Evolutionary conservation across 768 basidiomycete genomes (phyloP).

Genomic region (Hydnomerulius pinastri): DNA sequence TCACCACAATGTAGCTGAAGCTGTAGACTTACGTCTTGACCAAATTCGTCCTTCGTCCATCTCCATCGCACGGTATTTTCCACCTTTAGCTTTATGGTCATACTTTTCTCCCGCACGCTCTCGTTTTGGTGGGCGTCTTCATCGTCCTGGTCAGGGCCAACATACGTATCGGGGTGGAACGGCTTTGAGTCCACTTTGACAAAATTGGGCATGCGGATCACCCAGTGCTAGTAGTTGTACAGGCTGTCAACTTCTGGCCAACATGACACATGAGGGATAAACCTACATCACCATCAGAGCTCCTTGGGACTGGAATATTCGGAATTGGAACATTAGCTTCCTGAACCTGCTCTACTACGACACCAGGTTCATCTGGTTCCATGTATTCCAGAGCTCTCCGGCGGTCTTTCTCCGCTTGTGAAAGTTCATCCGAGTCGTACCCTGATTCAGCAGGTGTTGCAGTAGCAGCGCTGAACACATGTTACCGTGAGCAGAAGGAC

Average conservation of each 20-base stretch:
- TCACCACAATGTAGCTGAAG: background rate
- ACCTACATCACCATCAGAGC: slow-evolving; percentile 80
- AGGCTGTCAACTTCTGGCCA: slow-evolving; percentile 7
- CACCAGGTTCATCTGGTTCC: slow-evolving; percentile 70
- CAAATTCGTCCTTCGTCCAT: slow-evolving; percentile 80
- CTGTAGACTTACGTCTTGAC: slow-evolving; percentile 67
- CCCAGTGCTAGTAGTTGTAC: slow-evolving; percentile 76
- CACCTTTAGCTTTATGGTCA: slow-evolving; percentile 84
- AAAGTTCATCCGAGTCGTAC: slow-evolving; percentile 66
- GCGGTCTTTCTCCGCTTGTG: slow-evolving; percentile 55
- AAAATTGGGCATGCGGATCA: slow-evolving; percentile 91
- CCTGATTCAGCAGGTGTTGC: slow-evolving; percentile 43
- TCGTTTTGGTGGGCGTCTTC: slow-evolving; percentile 59
- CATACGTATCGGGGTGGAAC: slow-evolving; percentile 85
- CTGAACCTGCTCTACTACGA: slow-evolving; percentile 52
- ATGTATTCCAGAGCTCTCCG: slow-evolving; percentile 78
- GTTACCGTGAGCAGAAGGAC: slow-evolving; percentile 17
- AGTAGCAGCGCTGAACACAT: slow-evolving; percentile 36
- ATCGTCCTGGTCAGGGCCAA: slow-evolving; percentile 79
- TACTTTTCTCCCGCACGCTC: slow-evolving; percentile 72
- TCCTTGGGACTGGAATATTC: slow-evolving; percentile 81
- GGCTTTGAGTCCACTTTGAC: slow-evolving; percentile 88
- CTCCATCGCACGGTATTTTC: slow-evolving; percentile 96
- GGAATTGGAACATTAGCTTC: slow-evolving; percentile 81
- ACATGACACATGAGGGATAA: slow-evolving; percentile 1